Evolutionary conservation across 192 early-diverging fungal species (phyloP), one percentile per base, ranked within the genome.

Genomic region (Linnemannia schmuckeri): DNA sequence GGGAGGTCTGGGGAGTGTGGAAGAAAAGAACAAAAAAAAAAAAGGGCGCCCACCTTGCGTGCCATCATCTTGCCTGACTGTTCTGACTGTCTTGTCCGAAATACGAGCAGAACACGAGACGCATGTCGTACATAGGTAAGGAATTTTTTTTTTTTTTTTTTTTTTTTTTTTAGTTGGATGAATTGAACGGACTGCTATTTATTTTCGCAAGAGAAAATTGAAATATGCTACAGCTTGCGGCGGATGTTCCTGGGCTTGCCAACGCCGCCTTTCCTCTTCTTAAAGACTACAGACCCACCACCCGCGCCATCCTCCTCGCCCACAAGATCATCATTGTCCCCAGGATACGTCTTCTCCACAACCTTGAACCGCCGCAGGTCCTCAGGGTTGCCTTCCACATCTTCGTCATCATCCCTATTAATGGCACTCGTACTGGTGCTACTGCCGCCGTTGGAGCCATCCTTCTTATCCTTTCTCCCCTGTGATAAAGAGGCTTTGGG

Each of bases 291-390:
- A 17, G 61, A 33, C 61, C 61, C 61, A 24, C 57, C 57, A n/a
- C 57, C n/a, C 15, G 77, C 66, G 0, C 70, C 81, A 13, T 38
- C 30, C 6, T 27, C 42, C 17, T 63, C 74, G 1, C 57, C 79
- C 10, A 63, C 73, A 40, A 57, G 80, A 69, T 70, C 68, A 30
- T 88, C 76, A 15, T 77, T 24, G 44, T 89, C 85, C 12, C 74
- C 68, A 17, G 88, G 85, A 68, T 89, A 88, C 71, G 90, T 89
- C 80, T 92, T 93, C 66, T 93, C 92, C 18, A 89, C 85, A 15
- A 93, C 75, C 77, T 90, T 92, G 77, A 91, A 93, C 69, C 81
- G 83, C 3, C 81, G 74, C 57, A 93, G 46, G 55, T 92, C 85
- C 52, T 92, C 90, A 42, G 87, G 88, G 44, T 93, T 90, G 13